phyloP scores from a whole-genome alignment of 495 filamentous ascomycete species.

The Cercophora scortea region DNA sequence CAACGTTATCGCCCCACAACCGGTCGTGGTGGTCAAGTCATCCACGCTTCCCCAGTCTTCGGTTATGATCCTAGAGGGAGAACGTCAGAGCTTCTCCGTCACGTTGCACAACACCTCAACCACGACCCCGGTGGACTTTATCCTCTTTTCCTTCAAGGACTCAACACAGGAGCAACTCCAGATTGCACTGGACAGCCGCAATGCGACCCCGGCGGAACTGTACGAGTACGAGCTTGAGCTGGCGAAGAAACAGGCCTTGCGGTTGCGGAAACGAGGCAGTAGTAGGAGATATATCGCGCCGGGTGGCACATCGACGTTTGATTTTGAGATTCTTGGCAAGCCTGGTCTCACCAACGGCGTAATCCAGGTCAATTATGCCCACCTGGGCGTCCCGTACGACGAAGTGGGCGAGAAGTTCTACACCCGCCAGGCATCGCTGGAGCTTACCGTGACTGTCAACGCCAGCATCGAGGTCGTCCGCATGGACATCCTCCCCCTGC shows the following conservation, averaged over 20 bases:
- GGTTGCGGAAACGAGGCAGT: constrained; percentile 48
- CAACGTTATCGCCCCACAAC: constrained; percentile 71
- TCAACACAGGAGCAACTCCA: constrained; percentile 74
- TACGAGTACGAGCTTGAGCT: constrained; percentile 80
- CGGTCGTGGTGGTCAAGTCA: constrained; percentile 64
- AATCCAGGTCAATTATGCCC: constrained; percentile 77
- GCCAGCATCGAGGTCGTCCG: constrained; percentile 74
- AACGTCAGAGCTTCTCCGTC: constrained; percentile 66
- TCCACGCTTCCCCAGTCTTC: constrained; percentile 77
- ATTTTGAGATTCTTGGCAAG: constrained; percentile 78
- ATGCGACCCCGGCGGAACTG: constrained; percentile 65
- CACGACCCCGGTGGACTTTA: constrained; percentile 66
- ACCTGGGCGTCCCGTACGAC: constrained; percentile 54
- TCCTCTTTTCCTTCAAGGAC: constrained; percentile 83
- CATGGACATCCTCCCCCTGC: constrained; percentile 70
- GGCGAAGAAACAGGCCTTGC: constrained; percentile 64
- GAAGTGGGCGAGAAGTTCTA: constrained; percentile 69
- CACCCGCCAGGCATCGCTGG: constrained; percentile 74
- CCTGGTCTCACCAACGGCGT: constrained; percentile 74
- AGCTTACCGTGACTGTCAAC: constrained; percentile 84
- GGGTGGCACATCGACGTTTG: constrained; percentile 62
- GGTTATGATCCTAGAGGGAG: constrained; percentile 85
- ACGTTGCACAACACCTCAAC: constrained; percentile 71
- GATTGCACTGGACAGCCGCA: constrained; percentile 62
- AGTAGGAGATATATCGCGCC: constrained; percentile 54